Conservation (phyloP, 495 filamentous ascomycete genomes). For the Neurospora sp. region DNA sequence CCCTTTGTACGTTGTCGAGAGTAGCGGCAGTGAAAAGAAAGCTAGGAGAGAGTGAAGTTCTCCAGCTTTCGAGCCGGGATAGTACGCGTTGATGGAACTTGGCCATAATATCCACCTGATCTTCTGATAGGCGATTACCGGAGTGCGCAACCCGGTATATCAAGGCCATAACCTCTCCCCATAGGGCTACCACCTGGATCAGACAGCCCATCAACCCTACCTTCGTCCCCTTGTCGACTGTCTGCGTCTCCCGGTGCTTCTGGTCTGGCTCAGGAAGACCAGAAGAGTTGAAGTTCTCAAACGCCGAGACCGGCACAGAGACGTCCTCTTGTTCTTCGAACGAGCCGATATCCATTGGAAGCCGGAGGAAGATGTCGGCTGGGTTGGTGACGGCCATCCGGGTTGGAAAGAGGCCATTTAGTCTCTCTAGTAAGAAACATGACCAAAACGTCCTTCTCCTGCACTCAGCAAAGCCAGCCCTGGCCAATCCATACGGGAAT, state of each 20-base stretch:
- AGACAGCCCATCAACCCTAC: constrained; percentile 50
- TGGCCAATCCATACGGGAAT: constrained; percentile 48
- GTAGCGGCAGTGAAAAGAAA: constrained; percentile 39
- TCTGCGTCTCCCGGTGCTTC: background rate
- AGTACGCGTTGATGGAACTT: constrained; percentile 41
- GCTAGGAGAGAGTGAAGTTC: constrained; percentile 33
- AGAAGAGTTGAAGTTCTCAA: constrained; percentile 3
- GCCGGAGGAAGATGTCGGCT: constrained; percentile 51
- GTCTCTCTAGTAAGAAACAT: constrained; percentile 51
- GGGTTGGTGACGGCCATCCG: constrained; percentile 33
- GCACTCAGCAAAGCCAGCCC: constrained; percentile 51
- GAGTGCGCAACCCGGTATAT: constrained; percentile 46
- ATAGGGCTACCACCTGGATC: constrained; percentile 50
- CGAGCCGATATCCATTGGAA: constrained; percentile 46
- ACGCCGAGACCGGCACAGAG: constrained; percentile 35
- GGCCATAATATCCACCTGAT: constrained; percentile 24
- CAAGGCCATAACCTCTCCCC: constrained; percentile 51
- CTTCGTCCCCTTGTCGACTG: background rate
- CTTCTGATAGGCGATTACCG: constrained; percentile 7
- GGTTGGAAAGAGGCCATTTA: constrained; percentile 46
- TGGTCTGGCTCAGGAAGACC: background rate
- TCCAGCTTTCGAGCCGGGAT: constrained; percentile 42
- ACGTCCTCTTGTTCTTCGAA: constrained; percentile 47
- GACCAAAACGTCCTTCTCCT: constrained; percentile 60
- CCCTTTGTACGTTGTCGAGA: constrained; percentile 26